phyloP scores from a whole-genome alignment of 106 monocot genomes.

The Dendrobium officinale region DNA sequence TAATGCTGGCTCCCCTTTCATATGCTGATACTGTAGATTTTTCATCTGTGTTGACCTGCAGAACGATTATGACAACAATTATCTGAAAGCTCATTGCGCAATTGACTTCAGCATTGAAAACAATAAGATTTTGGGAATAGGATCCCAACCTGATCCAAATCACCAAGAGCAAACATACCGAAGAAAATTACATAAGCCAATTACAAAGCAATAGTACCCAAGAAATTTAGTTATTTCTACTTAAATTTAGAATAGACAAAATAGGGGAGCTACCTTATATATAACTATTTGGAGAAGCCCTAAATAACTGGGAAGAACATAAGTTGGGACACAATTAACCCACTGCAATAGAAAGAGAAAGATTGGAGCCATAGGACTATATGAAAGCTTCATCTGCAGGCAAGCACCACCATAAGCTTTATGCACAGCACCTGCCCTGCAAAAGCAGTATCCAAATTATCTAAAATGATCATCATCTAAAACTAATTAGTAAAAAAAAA shows the following conservation, averaged over 20 bases:
- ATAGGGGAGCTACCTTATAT: constrained; percentile 43
- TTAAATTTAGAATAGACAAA: not conserved
- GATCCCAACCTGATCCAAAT: no score
- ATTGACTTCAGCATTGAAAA: not conserved
- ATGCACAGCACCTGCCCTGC: constrained; percentile 71
- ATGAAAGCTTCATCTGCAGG: constrained; percentile 85
- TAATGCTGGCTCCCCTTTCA: constrained; percentile 73
- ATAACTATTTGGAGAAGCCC: constrained; percentile 81
- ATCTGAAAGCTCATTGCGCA: not conserved
- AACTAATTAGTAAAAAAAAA: not conserved
- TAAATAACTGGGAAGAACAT: constrained; percentile 65
- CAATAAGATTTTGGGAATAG: not conserved
- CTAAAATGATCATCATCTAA: not conserved
- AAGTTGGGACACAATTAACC: constrained; percentile 53
- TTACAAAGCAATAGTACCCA: not conserved
- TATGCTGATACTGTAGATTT: constrained; percentile 37
- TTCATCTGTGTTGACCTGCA: constrained; percentile 72
- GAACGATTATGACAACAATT: not conserved
- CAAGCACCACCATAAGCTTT: constrained; percentile 68
- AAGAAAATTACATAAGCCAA: no score
- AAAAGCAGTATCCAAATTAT: constrained; percentile 6
- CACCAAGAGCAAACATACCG: no score
- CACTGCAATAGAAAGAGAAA: constrained; percentile 62
- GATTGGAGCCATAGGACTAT: constrained; percentile 55
- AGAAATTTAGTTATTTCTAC: constrained; percentile 1